phyloP scores from a whole-genome alignment of 306 rosid species.

The Prunus mira region DNA sequence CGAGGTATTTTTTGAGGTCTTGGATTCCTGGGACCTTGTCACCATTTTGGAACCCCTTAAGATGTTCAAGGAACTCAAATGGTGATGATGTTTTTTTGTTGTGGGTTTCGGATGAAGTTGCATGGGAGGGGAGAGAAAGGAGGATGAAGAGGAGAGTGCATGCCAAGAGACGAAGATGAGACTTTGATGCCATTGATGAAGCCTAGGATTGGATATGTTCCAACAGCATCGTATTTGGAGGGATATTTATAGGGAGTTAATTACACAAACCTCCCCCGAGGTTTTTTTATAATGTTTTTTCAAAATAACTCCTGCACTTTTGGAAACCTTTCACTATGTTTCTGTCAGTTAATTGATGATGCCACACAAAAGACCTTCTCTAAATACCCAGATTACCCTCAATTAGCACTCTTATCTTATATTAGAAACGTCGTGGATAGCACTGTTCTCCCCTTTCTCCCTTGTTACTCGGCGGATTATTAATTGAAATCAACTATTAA shows the following conservation, averaged over 20 bases:
- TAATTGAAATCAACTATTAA: too few relatives aligned
- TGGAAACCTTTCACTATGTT: too few relatives aligned
- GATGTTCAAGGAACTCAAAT: slow-evolving; percentile 25
- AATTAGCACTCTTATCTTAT: too few relatives aligned
- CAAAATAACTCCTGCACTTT: too few relatives aligned
- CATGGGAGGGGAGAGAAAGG: not conserved
- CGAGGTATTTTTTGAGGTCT: slow-evolving; percentile 38
- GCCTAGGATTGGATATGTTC: not conserved
- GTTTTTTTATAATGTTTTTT: too few relatives aligned
- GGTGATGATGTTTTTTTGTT: slow-evolving; percentile 4
- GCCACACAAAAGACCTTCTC: too few relatives aligned
- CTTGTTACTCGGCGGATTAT: too few relatives aligned
- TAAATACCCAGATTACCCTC: too few relatives aligned
- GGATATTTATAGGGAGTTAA: not conserved
- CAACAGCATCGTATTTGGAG: not conserved
- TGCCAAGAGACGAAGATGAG: not conserved
- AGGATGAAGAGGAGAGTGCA: not conserved
- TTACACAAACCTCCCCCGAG: too few relatives aligned
- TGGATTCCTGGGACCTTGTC: slow-evolving; percentile 30
- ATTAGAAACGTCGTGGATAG: too few relatives aligned
- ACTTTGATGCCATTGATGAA: not conserved
- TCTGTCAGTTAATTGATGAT: too few relatives aligned
- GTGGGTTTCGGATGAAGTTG: not conserved
- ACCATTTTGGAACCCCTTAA: slow-evolving; percentile 35
- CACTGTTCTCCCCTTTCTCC: too few relatives aligned